Base-by-base conservation (phyloP, 192 early-diverging fungal species). In the Chytriomyces sp. region DNA sequence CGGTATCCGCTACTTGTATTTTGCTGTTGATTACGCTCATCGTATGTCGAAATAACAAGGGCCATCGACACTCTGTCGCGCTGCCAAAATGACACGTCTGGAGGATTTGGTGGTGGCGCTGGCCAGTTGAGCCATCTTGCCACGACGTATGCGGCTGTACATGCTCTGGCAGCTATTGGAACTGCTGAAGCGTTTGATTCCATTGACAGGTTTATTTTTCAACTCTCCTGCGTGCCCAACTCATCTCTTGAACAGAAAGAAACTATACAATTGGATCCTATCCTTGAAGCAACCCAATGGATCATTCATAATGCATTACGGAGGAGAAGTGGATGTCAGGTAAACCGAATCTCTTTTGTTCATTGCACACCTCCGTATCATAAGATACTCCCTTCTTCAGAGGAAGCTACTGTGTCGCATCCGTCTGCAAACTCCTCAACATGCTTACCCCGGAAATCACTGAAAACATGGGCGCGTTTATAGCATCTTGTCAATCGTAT, bases 81-180 rank as follows among this genome's bases (percentile, higher is more conserved):
- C 26, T 90, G 92, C 72, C 94, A 97, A 79, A 77, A 85, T 50
- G 75, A 83, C 5, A 8, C 16, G 1, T 77, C 76, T 11, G 97
- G 97, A 23, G 97, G 97, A 28, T 99, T 93, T 82, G 89, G 91
- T 35, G 96, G 97, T 46, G 97, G 96, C 6, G 85, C 86, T 20
- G 89, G 89, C 66, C 96, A 98, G 82, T 75, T 96, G 13, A 83
- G 93, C 9, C 97, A 99, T 84, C 66, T 95, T 53, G 96, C 94
- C 5, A 88, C 93, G 0, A 96, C 95, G 0, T 99, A 94, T 83
- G 97, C 96, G 0, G 92, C 95, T 0, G 81, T 98, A 9, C 90
- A 96, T 80, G 81, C 92, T 5, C 78, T 99, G 61, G 93, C 92
- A 2, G 86, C 93, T 60, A 77, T 94, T 61, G 95, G 96, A 5